Percentiles rank a stretch among this genome's conserved stretches.
Evolutionary conservation across 371 early-diverging fungal species (phyloP).

Genomic region (Mortierella sp.): DNA sequence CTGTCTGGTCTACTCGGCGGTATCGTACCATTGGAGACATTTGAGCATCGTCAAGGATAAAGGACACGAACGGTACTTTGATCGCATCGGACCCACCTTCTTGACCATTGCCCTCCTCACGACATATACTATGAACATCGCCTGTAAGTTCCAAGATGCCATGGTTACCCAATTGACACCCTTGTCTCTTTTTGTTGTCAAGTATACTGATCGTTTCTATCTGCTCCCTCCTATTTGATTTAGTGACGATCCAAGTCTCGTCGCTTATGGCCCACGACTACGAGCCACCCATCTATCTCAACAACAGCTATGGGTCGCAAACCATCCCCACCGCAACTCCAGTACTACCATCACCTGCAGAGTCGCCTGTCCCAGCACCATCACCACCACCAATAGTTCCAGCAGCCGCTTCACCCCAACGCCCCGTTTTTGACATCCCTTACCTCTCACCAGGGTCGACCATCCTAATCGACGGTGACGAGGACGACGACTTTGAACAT

Average conservation of each 20-base stretch:
- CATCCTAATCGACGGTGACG: conserved; percentile 27
- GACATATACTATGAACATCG: conserved; percentile 33
- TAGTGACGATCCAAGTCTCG: conserved; percentile 43
- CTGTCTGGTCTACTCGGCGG: conserved; percentile 27
- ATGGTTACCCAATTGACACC: neutral
- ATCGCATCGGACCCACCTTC: conserved; percentile 43
- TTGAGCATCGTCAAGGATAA: conserved; percentile 22
- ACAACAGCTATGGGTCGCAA: neutral
- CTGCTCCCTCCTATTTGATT: neutral
- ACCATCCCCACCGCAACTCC: neutral
- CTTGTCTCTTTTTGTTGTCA: neutral
- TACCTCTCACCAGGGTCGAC: conserved; percentile 27
- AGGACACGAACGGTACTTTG: conserved; percentile 31
- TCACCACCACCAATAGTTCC: neutral
- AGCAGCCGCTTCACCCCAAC: conserved; percentile 2
- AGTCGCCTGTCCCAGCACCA: neutral
- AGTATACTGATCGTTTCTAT: neutral
- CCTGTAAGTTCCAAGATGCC: conserved; percentile 49
- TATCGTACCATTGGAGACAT: conserved; percentile 44
- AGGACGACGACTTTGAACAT: neutral
- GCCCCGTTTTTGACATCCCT: conserved; percentile 29
- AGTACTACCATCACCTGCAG: neutral
- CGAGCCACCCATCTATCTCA: conserved; percentile 21
- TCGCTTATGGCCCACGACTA: conserved; percentile 20
- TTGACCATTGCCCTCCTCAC: conserved; percentile 26